Evolutionary conservation across 129 eudicot species (phyloP).

Genomic region (Sambucus nigra): DNA sequence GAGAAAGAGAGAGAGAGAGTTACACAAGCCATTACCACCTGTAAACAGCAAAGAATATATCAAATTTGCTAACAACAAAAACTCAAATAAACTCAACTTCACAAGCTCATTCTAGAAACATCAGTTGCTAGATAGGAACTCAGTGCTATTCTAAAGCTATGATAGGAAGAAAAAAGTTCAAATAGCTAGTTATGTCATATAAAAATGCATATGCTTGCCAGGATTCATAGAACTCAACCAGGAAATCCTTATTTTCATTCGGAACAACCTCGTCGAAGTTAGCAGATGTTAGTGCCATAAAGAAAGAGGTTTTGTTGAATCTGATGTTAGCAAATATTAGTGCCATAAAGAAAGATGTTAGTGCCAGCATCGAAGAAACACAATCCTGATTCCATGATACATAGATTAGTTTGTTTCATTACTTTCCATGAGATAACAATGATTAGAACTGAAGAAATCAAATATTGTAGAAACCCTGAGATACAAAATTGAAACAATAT

Average conservation of each 20-base stretch:
- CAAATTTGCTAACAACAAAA: slow-evolving; percentile 2
- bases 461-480: too few relatives aligned
- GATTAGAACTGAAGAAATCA: too few relatives aligned
- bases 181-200: slow-evolving; percentile 3
- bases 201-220: slow-evolving; percentile 39
- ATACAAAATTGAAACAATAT: too few relatives aligned
- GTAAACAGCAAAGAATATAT: slow-evolving; percentile 15
- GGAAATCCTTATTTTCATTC: slow-evolving; percentile 74
- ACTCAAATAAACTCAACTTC: not conserved
- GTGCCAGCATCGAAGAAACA: too few relatives aligned
- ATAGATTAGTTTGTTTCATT: too few relatives aligned
- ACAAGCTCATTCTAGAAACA: not conserved
- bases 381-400: too few relatives aligned
- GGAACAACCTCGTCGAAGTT: slow-evolving; percentile 79
- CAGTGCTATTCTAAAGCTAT: not conserved
- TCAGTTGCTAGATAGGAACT: slow-evolving; percentile 3
- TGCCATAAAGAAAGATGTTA: too few relatives aligned
- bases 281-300: slow-evolving; percentile 68
- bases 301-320: too few relatives aligned
- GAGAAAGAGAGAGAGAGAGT: too few relatives aligned
- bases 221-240: slow-evolving; percentile 97
- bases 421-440: too few relatives aligned
- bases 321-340: too few relatives aligned
- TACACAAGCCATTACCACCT: too few relatives aligned
- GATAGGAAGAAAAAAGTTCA: not conserved